Evolutionary conservation across 495 filamentous ascomycete species (phyloP), one percentile per base, ranked within the genome.

Genomic region (Pyrenopolyporus hunteri): DNA sequence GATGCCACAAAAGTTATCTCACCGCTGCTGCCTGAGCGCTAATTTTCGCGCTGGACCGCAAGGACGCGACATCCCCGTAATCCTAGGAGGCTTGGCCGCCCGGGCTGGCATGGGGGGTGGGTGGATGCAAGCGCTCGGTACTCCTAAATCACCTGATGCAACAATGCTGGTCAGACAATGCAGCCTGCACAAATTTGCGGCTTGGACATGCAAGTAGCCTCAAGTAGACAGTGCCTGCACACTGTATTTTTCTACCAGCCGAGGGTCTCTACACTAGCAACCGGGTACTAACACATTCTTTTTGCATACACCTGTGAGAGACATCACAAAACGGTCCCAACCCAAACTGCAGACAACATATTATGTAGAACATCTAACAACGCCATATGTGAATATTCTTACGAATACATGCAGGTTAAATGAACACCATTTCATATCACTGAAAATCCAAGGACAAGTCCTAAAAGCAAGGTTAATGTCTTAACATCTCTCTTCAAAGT

Each of bases 91-190:
- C 48, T 59, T 57, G 63, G 57, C 57, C 57, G 39, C 22, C 51
- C 49, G 28, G 63, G 46, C 40, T 66, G 57, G 62, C 39, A 59
- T 64, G 55, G 8, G 5, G 29, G 20, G 19, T 40, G 39, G 48
- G 51, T 40, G 39, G 48, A 56, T 66, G 63, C 63, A 66, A 61
- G 63, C 57, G 63, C 57, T 66, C 52, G 57, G 52, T 66, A 61
- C 63, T 53, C 32, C 55, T 44, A 52, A 53, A 66, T 66, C 63
- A 66, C 63, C 63, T 66, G 63, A 66, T 66, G 63, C 52, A 66
- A 66, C 63, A 28, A 58, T 62, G 49, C 11, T 59, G 59, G 59
- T 62, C 63, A 58, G 64, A 63, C 64, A 67, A 66, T 66, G 57
- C 63, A 66, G 52, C 51, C 64, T 67, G 47, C 49, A 63, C 53